These are phyloP conservation scores for Powellomyces hirtus DNA, from an alignment of 192 early-diverging fungal species.

Conservation along the genomic window DNA sequence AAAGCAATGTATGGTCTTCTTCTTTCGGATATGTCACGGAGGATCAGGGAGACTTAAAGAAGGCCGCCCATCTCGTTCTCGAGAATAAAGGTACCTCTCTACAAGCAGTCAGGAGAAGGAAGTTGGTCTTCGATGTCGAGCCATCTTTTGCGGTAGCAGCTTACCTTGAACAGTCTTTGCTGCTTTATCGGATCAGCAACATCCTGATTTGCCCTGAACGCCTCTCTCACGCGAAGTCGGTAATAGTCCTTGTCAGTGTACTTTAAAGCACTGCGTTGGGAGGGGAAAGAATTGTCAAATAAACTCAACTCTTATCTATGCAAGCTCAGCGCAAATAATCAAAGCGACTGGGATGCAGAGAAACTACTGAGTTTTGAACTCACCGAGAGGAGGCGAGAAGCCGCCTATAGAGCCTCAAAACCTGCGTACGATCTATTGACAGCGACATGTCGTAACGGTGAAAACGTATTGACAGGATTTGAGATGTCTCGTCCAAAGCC, in stretches of 20 bases:
- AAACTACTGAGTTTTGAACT: background rate
- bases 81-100: conserved; percentile 23
- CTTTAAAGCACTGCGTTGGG: background rate
- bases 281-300: background rate
- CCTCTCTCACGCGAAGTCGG: conserved; percentile 10
- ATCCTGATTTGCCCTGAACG: conserved; percentile 20
- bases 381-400: conserved; percentile 21
- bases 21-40: no score
- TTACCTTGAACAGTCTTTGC: conserved; percentile 20
- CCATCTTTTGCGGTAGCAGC: background rate
- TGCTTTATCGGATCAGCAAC: conserved; percentile 20
- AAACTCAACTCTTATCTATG: no score
- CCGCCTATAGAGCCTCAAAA: conserved; percentile 14
- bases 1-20: no score
- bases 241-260: conserved; percentile 31
- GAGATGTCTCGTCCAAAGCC: no score
- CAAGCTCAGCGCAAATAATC: no score
- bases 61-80: conserved; percentile 25
- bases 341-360: no score
- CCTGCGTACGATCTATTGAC: conserved; percentile 5
- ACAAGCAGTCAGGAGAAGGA: background rate
- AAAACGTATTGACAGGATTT: no score
- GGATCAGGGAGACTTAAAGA: no score
- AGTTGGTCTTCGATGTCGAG: background rate
- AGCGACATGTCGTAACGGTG: no score